These are phyloP conservation scores for Russula earlei DNA, from an alignment of 768 basidiomycete genomes.

Conservation along the genomic window DNA sequence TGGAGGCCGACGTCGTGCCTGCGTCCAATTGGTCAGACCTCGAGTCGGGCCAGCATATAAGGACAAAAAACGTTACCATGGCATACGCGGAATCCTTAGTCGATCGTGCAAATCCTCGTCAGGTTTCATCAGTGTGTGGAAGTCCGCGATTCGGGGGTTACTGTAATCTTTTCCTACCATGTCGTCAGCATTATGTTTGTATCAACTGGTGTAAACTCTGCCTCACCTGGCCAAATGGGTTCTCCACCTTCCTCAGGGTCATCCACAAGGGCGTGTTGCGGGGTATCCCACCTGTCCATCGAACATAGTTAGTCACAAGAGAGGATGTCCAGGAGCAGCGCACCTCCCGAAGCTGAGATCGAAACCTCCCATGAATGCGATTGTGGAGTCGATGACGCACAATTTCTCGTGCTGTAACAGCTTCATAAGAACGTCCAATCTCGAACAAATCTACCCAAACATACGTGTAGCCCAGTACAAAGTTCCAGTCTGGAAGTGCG, in stretches of 20 bases:
- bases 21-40: background rate
- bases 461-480: slow-evolving; percentile 98
- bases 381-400: slow-evolving; percentile 93
- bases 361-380: slow-evolving; percentile 96
- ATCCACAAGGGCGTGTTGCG: slow-evolving; percentile 85
- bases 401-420: slow-evolving; percentile 85
- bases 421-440: background rate
- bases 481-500: slow-evolving; percentile 94
- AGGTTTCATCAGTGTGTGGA: slow-evolving; percentile 78
- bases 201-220: background rate
- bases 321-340: background rate
- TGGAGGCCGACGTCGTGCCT: slow-evolving; percentile 98
- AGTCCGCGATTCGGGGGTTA: slow-evolving; percentile 82
- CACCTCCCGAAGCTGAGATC: slow-evolving; percentile 89
- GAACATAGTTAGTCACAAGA: slow-evolving; percentile 4
- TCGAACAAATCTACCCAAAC: slow-evolving; percentile 22
- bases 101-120: slow-evolving; percentile 95
- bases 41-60: slow-evolving; percentile 20
- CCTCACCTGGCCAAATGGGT: slow-evolving; percentile 77
- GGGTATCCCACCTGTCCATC: slow-evolving; percentile 77
- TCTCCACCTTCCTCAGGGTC: slow-evolving; percentile 61
- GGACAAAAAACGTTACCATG: slow-evolving; percentile 51
- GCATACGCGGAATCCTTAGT: slow-evolving; percentile 83
- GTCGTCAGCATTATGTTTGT: background rate
- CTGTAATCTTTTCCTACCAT: slow-evolving; percentile 87